A percentile compares a stretch with the other conserved stretches of the same genome.
phyloP scores from a whole-genome alignment of 331 rosid genomes.

The Rhamnella rubrinervis region DNA sequence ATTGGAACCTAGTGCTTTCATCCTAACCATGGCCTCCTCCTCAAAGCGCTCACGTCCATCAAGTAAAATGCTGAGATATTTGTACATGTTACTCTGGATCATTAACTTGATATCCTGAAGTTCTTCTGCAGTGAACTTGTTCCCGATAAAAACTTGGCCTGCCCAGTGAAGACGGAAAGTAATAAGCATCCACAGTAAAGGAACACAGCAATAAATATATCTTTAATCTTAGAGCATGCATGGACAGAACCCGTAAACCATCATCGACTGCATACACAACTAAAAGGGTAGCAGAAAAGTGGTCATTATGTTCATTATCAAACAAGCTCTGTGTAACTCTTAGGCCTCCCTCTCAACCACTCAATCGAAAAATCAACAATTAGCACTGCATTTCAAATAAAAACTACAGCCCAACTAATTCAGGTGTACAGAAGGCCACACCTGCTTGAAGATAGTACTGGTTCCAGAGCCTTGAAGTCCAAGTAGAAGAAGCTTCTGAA shows the following conservation, averaged over 20 bases:
- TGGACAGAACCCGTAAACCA: neutral
- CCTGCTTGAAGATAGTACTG: slow-evolving; percentile 98
- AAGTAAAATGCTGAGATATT: slow-evolving; percentile 89
- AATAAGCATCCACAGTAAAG: slow-evolving; percentile 13
- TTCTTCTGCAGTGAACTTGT: slow-evolving; percentile 72
- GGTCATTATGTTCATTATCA: too few species aligned
- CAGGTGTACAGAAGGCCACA: slow-evolving; percentile 12
- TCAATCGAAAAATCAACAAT: neutral
- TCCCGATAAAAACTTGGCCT: slow-evolving; percentile 93
- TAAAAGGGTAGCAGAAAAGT: too few species aligned
- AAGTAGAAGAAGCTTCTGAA: slow-evolving; percentile 92
- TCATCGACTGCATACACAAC: neutral
- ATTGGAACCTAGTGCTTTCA: slow-evolving; percentile 42
- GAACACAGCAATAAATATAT: neutral
- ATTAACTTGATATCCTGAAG: slow-evolving; percentile 77
- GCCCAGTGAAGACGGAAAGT: slow-evolving; percentile 25
- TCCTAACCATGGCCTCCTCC: slow-evolving; percentile 71
- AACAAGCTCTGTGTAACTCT: neutral
- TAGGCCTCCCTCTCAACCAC: neutral
- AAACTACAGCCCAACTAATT: neutral
- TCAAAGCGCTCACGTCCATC: slow-evolving; percentile 98
- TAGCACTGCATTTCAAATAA: neutral
- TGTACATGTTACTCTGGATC: slow-evolving; percentile 97
- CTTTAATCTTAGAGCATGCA: neutral
- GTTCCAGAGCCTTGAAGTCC: slow-evolving; percentile 97